These are phyloP conservation scores for Rhizomucor pusillus DNA, from an alignment of 371 early-diverging fungal species.

Conservation along the genomic window DNA sequence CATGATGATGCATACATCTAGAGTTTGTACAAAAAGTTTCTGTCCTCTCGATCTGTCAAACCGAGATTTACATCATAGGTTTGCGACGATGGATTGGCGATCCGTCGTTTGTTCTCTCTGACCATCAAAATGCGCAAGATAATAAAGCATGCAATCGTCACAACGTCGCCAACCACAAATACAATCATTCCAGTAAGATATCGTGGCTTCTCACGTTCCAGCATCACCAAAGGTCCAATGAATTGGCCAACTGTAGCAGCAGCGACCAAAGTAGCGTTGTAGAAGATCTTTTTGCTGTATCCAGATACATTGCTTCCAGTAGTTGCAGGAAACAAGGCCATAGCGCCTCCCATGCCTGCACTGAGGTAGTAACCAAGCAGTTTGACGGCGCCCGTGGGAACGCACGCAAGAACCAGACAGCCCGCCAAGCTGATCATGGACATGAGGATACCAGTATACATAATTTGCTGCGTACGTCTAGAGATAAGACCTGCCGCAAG, in stretches of 20 bases:
- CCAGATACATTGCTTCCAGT: conserved; percentile 33
- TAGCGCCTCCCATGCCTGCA: conserved; percentile 23
- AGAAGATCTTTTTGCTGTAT: conserved; percentile 40
- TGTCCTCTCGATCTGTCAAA: too few relatives aligned
- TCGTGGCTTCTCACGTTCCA: conserved; percentile 10
- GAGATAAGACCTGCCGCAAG: conserved; percentile 13
- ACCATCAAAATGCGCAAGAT: conserved; percentile 19
- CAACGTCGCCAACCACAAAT: conserved; percentile 25
- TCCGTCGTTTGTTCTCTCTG: conserved; percentile 11
- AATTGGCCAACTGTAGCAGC: conserved; percentile 33
- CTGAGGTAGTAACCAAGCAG: conserved; percentile 30
- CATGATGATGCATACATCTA: too few relatives aligned
- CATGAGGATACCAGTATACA: conserved; percentile 16
- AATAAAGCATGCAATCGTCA: conserved; percentile 21
- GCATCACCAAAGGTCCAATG: conserved; percentile 31
- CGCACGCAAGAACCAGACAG: conserved; percentile 21
- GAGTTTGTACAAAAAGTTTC: too few relatives aligned
- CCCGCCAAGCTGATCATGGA: conserved; percentile 21
- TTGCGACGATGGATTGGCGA: conserved; percentile 9
- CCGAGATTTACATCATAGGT: too few relatives aligned
- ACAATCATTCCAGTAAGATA: conserved; percentile 26
- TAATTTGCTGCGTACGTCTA: conserved; percentile 17
- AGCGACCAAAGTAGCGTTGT: conserved; percentile 27
- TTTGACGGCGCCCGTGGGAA: conserved; percentile 23
- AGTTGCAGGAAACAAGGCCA: conserved; percentile 23